These are phyloP conservation scores for Candida sanyiensis DNA, from an alignment of 805 yeast genomes.

Conservation along the genomic window DNA sequence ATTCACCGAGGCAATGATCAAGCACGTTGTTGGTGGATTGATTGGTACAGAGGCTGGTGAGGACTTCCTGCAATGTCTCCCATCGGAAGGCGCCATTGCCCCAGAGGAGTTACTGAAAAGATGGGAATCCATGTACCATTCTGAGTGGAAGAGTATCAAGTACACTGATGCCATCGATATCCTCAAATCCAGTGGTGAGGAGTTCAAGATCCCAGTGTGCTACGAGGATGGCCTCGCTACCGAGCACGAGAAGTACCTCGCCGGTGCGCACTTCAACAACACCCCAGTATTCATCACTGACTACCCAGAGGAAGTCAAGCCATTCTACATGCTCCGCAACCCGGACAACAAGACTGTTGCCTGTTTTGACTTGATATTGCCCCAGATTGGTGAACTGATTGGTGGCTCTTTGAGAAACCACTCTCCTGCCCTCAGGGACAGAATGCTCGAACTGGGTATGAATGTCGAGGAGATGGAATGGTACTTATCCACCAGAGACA, in stretches of 20 bases:
- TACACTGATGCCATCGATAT: conserved; percentile 70
- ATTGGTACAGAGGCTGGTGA: conserved; percentile 23
- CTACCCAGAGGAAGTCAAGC: conserved; percentile 74
- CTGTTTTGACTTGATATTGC: conserved; percentile 84
- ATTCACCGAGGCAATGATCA: conserved; percentile 68
- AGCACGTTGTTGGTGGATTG: conserved; percentile 36
- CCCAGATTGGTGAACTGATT: conserved; percentile 87
- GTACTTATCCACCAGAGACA: conserved; percentile 69
- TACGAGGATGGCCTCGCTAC: conserved; percentile 76
- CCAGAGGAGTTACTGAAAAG: conserved; percentile 35
- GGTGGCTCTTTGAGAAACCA: conserved; percentile 95
- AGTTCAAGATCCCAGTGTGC: conserved; percentile 38
- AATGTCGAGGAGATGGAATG: conserved; percentile 53
- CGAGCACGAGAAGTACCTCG: conserved; percentile 89
- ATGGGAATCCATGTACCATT: conserved; percentile 51
- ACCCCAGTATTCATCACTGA: conserved; percentile 82
- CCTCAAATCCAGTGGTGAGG: conserved; percentile 29
- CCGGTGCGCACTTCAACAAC: conserved; percentile 56
- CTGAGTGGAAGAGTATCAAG: conserved; percentile 63
- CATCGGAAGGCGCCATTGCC: conserved; percentile 24
- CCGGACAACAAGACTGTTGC: conserved; percentile 58
- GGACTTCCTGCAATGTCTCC: conserved; percentile 22
- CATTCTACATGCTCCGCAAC: conserved; percentile 83
- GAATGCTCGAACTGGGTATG: conserved; percentile 54
- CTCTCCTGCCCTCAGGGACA: conserved; percentile 41